Base-by-base conservation (phyloP, 148 eudicot genomes). In the Mesembryanthemum crystallinum region DNA sequence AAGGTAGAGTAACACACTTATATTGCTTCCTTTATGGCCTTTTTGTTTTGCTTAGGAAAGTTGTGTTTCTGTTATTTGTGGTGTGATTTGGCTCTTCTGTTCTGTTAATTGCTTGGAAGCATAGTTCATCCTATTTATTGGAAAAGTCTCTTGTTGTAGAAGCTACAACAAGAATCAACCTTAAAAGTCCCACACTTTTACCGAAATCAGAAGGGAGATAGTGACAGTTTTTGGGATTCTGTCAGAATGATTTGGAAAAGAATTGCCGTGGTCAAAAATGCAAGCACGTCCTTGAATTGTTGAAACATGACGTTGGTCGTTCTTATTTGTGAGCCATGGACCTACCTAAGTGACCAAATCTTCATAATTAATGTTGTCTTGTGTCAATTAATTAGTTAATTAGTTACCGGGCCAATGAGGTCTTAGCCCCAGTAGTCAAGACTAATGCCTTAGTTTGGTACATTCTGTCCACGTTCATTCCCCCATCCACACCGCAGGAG, bases 21-120 rank as follows among this genome's bases (percentile, higher is more conserved):
- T 54, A 54, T 72, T 72, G 80, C 80, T 73, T 79, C 72, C 76
- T 82, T 5, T 45, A 70, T 75, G 69, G 73, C 58, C 35, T 65
- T 35, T 39, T 61, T 29, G 60, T 52, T 54, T 27, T 72, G 64
- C 25, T 69, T 51, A 58, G 6, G 39, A 35, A 35, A 72, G 54
- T 63, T 49, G 42, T 45, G 76, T 45, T 77, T 67, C 70, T 77
- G 75, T 57, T 77, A 65, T 73, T 63, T 55, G 23, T 17, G 67
- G 35, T 55, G 23, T 17, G 67, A 43, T 39, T 42, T 47, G 32
- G 9, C 51, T 45, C n/a, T 64, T 49, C 29, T 17, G 4, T 23
- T 58, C 15, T 6, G 42, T 32, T 49, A 35, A 27, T 78, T 71
- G 80, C 80, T 79, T 79, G 42, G 45, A 79, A 73, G 82, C 27